Base-by-base conservation (phyloP, 1,284 basidiomycete genomes). In the Malassezia yamatoensis region DNA sequence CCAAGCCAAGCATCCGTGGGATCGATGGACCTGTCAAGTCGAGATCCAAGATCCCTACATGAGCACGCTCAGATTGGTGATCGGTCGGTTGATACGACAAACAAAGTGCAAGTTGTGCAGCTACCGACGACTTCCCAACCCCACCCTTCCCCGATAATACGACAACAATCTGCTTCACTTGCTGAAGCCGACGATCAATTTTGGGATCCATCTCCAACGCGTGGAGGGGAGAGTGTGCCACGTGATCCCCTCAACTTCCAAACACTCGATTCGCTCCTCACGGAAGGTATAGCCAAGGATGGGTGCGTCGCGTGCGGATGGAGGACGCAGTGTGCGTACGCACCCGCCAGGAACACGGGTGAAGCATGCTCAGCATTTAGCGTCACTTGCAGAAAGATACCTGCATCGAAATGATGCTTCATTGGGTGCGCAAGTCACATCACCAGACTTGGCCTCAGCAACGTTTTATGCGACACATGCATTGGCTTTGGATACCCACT, bases 11-110 rank as follows among this genome's bases (percentile, higher is more conserved):
- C 93, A 98, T 96, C 40, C 93, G 86, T 5, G 94, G 94, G 56
- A 98, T 86, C 2, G 88, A 93, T 1, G 94, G 93, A 0, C 94
- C 94, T 0, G 94, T 98, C 37, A 99, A 82, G 77, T 99, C 93
- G 49, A 96, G 82, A 76, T 99, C 94, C 49, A 99, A 83, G 42
- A 99, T 83, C 1, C 90, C 94, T 15, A 98, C 87, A 50, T 50
- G 51, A 45, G 45, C n/a, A 10, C 47, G 60, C n/a, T 41, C 38
- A 1, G 15, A 39, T 5, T 36, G 38, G 32, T 1, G 9, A 16
- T 15, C 34, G 24, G 29, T 39, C 11, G 8, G 21, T 9, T 11
- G 12, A 11, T 66, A 61, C 11, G 68, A 62, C n/a, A 74, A 61
- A 52, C 85, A 88, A 35, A 98, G 82, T 0, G 93, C 93, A 11